Percentiles rank a stretch among this genome's conserved stretches.
Evolutionary conservation across 331 rosid genomes (phyloP).

Genomic region (Arachis monticola): DNA sequence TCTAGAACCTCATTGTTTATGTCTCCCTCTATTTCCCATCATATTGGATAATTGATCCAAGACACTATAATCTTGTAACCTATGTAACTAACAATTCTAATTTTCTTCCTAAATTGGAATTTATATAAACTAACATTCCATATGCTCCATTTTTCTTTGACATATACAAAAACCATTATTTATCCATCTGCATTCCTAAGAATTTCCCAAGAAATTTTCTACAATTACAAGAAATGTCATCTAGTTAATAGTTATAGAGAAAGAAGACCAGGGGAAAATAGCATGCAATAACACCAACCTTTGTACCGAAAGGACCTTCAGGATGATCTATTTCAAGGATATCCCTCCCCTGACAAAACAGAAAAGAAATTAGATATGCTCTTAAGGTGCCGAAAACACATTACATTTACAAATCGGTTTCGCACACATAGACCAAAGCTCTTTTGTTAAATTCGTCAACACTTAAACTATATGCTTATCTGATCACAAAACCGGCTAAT

Average conservation of each 20-base stretch:
- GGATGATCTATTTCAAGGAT: slow-evolving; percentile 68
- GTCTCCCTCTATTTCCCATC: too few relatives aligned
- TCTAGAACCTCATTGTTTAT: too few relatives aligned
- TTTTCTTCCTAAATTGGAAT: too few relatives aligned
- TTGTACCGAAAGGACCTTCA: slow-evolving; percentile 83
- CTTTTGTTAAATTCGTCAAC: slow-evolving; percentile 5
- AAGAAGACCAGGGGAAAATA: neutral
- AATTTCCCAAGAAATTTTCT: neutral
- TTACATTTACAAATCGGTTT: neutral
- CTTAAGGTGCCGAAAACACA: slow-evolving; percentile 1
- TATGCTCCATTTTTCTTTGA: too few relatives aligned
- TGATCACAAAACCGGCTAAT: slow-evolving; percentile 9
- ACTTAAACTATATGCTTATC: neutral
- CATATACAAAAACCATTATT: too few relatives aligned
- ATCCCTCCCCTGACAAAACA: slow-evolving; percentile 61
- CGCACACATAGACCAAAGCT: neutral
- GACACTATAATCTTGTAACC: too few relatives aligned
- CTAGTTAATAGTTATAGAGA: neutral
- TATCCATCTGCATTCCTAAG: too few relatives aligned
- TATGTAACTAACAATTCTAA: too few relatives aligned
- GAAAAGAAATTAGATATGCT: slow-evolving; percentile 30
- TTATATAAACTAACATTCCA: too few relatives aligned
- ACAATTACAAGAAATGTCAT: slow-evolving; percentile 14
- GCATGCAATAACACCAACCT: slow-evolving; percentile 57
- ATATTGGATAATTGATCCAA: too few relatives aligned